A percentile compares a stretch with the other conserved stretches of the same genome.
phyloP scores from a whole-genome alignment of 805 yeast species.

The Saturnispora ahearnii region DNA sequence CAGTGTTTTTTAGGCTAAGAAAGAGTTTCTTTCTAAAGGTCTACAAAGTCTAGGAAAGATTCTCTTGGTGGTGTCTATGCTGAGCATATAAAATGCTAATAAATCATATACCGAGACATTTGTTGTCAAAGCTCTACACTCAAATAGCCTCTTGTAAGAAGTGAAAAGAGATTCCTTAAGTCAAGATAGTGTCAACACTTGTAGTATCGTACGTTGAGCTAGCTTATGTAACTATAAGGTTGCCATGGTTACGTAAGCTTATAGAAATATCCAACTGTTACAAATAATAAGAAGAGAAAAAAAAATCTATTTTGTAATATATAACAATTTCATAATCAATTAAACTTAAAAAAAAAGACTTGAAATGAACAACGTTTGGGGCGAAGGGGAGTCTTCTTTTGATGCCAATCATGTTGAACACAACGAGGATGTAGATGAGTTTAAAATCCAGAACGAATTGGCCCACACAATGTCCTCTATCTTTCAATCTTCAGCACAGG shows the following conservation, averaged over 20 bases:
- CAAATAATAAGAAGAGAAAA: background rate
- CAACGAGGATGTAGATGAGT: slow-evolving; percentile 10
- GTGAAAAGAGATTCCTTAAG: too few species aligned
- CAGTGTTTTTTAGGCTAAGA: too few species aligned
- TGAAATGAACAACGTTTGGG: slow-evolving; percentile 5
- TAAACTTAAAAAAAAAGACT: background rate
- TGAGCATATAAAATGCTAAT: too few species aligned
- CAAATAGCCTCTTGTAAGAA: too few species aligned
- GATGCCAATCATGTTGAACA: background rate
- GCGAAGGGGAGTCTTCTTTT: background rate
- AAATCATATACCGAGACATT: too few species aligned
- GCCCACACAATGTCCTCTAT: slow-evolving; percentile 15
- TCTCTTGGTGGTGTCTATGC: too few species aligned
- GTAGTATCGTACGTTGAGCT: too few species aligned
- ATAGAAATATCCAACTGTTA: background rate
- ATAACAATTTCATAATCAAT: background rate
- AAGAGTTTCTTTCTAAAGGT: too few species aligned
- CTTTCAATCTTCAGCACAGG: slow-evolving; percentile 5
- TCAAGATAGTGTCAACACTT: too few species aligned
- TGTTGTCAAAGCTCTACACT: too few species aligned
- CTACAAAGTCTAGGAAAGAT: too few species aligned
- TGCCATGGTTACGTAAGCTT: background rate
- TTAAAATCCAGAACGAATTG: slow-evolving; percentile 17
- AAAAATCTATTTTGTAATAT: background rate
- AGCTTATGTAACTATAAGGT: too few species aligned